These are phyloP conservation scores for Lactifluus echinatus DNA, from an alignment of 768 basidiomycete species.

Conservation along the genomic window DNA sequence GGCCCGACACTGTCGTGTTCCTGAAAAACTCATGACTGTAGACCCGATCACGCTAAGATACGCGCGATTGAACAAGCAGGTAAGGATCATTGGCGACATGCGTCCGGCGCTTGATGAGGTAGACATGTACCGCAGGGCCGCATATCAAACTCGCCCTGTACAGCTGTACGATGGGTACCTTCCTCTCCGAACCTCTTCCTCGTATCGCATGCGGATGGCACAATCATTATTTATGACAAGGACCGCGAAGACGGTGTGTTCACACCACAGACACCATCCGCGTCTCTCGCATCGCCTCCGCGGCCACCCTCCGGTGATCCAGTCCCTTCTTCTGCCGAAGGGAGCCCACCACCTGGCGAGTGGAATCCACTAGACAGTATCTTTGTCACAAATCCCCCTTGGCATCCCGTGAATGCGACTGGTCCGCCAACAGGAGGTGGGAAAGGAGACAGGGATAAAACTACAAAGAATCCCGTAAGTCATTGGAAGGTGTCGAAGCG, in stretches of 20 bases:
- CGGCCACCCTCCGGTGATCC: constrained; percentile 23
- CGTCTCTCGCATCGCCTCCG: constrained; percentile 21
- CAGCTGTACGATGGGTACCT: constrained; percentile 88
- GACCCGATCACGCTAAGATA: constrained; percentile 78
- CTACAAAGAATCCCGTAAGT: constrained; percentile 79
- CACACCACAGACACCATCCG: constrained; percentile 47
- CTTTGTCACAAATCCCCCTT: constrained; percentile 76
- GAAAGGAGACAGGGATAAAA: constrained; percentile 50
- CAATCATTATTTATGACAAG: constrained; percentile 83
- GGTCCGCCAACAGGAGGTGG: constrained; percentile 27
- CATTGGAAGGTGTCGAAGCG: constrained; percentile 78
- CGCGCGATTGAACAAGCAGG: constrained; percentile 82
- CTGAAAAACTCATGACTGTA: constrained; percentile 25
- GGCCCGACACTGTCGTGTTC: constrained; percentile 2
- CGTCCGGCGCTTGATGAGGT: background rate
- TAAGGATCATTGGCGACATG: constrained; percentile 24
- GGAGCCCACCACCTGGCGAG: constrained; percentile 33
- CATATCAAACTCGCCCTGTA: constrained; percentile 73
- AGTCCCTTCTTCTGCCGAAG: constrained; percentile 21
- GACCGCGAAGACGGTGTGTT: constrained; percentile 84
- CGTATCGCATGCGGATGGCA: constrained; percentile 82
- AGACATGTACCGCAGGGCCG: constrained; percentile 43
- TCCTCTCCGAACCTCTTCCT: constrained; percentile 72
- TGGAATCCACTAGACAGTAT: constrained; percentile 77
- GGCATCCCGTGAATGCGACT: constrained; percentile 59